Base-by-base conservation (phyloP, 495 filamentous ascomycete species). In the Penicillium pancosmium region DNA sequence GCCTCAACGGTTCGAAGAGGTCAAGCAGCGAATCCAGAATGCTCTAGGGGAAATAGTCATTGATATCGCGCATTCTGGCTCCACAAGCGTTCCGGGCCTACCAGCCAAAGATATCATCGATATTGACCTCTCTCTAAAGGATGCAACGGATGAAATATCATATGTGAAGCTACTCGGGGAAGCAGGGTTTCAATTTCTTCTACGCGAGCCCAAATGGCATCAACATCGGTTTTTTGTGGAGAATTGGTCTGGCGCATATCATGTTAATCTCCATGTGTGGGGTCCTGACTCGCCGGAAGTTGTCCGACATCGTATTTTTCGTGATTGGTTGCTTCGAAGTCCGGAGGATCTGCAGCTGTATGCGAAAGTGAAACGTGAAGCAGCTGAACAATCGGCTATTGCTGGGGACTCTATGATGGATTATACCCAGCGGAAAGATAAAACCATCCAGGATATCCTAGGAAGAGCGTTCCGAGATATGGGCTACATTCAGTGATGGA, bases 81-180 rank as follows among this genome's bases (percentile, higher is more conserved):
- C 75, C n/a, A 84, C 81, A 36, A 78, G 76, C 27, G 77, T 84
- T 53, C 75, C 79, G 9, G 72, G 66, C 23, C 71, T 84, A 4
- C 63, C 75, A 3, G 79, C 80, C 25, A 83, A 83, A 60, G 72
- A 72, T 53, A 58, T 82, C 27, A 75, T 83, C 31, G 80, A 83
- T 54, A 64, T 84, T 31, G 80, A 84, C 58, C 63, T 84, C n/a
- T 62, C 74, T 23, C 59, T 82, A 18, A 56, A 53, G 11, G 74
- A 78, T 56, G 48, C 68, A 23, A 60, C 44, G 31, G 69, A 69
- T 27, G 78, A 82, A 57, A 67, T 46, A 31, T 61, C 64, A 38
- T 81, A 81, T 54, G 74, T 81, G 7, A 66, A 65, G n/a, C 63
- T 63, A 51, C 76, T 82, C 31, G 71, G 79, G 62, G 59, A 47